Evolutionary conservation across 2,329 filamentous ascomycete genomes (phyloP).

Genomic region (Fusarium newnesense): DNA sequence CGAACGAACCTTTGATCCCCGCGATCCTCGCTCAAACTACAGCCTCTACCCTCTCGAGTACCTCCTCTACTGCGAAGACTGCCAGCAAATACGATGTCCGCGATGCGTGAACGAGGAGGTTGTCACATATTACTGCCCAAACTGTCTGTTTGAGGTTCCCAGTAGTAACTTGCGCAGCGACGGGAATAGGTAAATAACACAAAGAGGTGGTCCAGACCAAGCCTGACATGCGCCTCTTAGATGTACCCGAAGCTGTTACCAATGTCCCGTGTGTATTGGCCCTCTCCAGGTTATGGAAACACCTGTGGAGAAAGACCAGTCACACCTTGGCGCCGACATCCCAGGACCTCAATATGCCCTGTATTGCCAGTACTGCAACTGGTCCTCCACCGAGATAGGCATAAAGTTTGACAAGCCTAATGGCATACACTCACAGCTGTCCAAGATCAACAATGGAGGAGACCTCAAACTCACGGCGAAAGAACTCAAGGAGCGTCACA

Average conservation of each 20-base stretch:
- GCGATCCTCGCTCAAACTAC: conserved; percentile 85
- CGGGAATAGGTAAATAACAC: conserved; percentile 79
- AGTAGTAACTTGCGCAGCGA: conserved; percentile 93
- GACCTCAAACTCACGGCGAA: conserved; percentile 60
- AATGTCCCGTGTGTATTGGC: conserved; percentile 89
- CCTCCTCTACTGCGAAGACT: conserved; percentile 96
- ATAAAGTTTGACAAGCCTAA: conserved; percentile 91
- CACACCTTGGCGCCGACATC: conserved; percentile 56
- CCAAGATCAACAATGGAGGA: conserved; percentile 74
- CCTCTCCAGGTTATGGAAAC: conserved; percentile 81
- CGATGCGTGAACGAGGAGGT: conserved; percentile 94
- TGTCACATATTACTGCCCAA: conserved; percentile 94
- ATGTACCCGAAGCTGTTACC: conserved; percentile 94
- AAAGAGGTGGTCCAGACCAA: background rate
- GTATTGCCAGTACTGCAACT: conserved; percentile 90
- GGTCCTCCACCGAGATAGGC: conserved; percentile 89
- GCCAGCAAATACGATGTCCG: conserved; percentile 93
- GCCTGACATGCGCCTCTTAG: conserved; percentile 55
- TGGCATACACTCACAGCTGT: conserved; percentile 83
- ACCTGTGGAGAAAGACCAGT: conserved; percentile 54
- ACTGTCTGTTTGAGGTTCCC: conserved; percentile 94
- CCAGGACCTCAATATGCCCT: conserved; percentile 69
- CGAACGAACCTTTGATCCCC: conserved; percentile 86
- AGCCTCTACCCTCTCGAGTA: conserved; percentile 93
- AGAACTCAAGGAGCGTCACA: conserved; percentile 63